Base-by-base conservation (phyloP, 495 filamentous ascomycete genomes). In the Geoglossum glabrum region DNA sequence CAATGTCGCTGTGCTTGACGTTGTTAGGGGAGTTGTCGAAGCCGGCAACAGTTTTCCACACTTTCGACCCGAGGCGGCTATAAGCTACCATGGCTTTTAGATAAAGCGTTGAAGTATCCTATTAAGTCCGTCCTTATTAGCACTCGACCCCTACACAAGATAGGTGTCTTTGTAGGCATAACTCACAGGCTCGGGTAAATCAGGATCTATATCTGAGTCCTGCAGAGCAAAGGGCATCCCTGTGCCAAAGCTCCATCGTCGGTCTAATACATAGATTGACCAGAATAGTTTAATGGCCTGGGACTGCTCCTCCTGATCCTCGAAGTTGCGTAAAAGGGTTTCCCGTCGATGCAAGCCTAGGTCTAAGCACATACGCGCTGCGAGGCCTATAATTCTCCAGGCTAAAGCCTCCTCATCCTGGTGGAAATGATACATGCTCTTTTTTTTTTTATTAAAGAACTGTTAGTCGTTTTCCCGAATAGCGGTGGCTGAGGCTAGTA, bases 351-450 rank as follows among this genome's bases (percentile, higher is more conserved):
- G 87, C 23, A 94, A 71, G 6, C 87, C 87, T 52, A 90, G 70
- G 67, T 92, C 86, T 4, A 92, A 71, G 59, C 85, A 90, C 68
- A 87, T 78, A 0, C 86, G 77, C 7, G 80, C 77, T 10, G 84
- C 79, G 52, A 87, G 72, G 11, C 87, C 87, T 60, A 87, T 86
- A 19, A 87, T 71, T 0, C 87, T 77, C 78, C 87, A 94, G 7
- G 84, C 83, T 60, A 87, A 76, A 1, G 81, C 74, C 67, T 94
- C 87, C 62, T 92, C 84, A 57, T 86, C 86, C 23, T 77, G 79
- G 54, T 90, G 81, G 60, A 87, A 94, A 64, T 88, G 77, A 69
- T 93, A 95, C 50, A 86, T 90, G 21, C 84, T 85, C 83, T 40
- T 86, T 21, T n/a, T n/a, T n/a, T n/a, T n/a, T n/a, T n/a, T n/a